These are phyloP conservation scores for Pichia sp. DNA, from an alignment of 1,139 yeast species.

Conservation along the genomic window DNA sequence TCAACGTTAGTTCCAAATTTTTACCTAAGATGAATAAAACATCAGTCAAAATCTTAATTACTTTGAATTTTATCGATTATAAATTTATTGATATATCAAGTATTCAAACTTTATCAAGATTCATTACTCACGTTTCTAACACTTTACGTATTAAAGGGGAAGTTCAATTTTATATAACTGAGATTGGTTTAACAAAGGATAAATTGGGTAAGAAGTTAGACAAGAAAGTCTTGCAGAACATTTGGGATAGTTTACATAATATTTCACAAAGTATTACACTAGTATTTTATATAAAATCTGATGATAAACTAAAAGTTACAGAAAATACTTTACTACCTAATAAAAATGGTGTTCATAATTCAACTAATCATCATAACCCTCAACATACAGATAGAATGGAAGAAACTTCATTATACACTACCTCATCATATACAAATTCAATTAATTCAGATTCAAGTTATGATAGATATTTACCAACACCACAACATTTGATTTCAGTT, in stretches of 20 bases:
- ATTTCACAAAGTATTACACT: neutral
- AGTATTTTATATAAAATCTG: conserved; percentile 8
- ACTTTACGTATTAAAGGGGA: conserved; percentile 6
- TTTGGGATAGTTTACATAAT: conserved; percentile 9
- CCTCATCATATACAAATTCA: conserved; percentile 24
- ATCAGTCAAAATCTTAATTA: conserved; percentile 10
- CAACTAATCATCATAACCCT: neutral
- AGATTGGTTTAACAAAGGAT: conserved; percentile 13
- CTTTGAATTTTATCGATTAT: conserved; percentile 15
- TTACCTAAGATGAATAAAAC: conserved; percentile 7
- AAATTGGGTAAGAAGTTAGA: conserved; percentile 13
- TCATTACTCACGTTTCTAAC: conserved; percentile 1
- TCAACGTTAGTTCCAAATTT: conserved; percentile 8
- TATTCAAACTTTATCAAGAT: conserved; percentile 2
- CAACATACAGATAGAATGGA: conserved; percentile 12
- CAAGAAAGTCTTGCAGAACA: conserved; percentile 1
- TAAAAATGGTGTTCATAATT: neutral
- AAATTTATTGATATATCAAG: conserved; percentile 10
- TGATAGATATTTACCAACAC: conserved; percentile 51
- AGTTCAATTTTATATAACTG: conserved; percentile 11
- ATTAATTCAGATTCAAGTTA: conserved; percentile 35
- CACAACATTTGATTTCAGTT: conserved; percentile 44
- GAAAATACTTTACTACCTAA: neutral
- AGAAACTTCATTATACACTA: conserved; percentile 18
- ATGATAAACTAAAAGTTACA: neutral